Evolutionary conservation across 192 early-diverging fungal genomes (phyloP), one percentile per base, ranked within the genome.

Genomic region (Entrophospora sp.): DNA sequence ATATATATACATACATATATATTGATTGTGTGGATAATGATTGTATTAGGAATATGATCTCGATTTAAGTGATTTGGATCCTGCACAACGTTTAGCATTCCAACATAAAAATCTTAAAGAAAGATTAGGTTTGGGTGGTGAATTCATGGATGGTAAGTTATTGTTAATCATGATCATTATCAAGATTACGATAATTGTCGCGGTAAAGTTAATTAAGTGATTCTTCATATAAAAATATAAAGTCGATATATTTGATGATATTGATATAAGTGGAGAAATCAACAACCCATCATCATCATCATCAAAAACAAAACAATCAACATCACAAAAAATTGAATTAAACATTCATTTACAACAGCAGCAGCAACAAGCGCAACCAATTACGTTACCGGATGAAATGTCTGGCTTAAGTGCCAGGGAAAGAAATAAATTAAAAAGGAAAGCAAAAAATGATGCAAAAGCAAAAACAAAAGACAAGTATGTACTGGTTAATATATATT

Each of bases 401-500:
- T 80, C 78, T 30, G 91, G 90, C 20, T 79, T 99, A 48, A 93
- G 91, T 55, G 91, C 91, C 3, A 84, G 96, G 24, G 93, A 97
- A 72, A 79, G 87, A 44, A 92, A 93, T 68, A 83, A 78, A 66
- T 71, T 93, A 25, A 99, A 99, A 73, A 83, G 96, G 58, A 95
- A 91, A 67, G 81, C 85, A 53, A 92, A 89, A 63, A 74, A 82
- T 42, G 89, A 87, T 16, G 83, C 85, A 20, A 91, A 90, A 68
- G 82, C 87, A 34, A 85, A 86, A 69, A 77, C 75, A 32, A 85
- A 85, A 77, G 83, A 82, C 68, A 91, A 88, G 87, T 87, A 84
- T 63, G 75, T 61, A 71, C 37, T n/a, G 61, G 35, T 8, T 4
- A 43, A 38, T 59, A 44, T 53, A 0, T 12, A 53, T n/a, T 44